Conservation (phyloP, 2,329 filamentous ascomycete genomes). For the Aspergillus floridensis region DNA sequence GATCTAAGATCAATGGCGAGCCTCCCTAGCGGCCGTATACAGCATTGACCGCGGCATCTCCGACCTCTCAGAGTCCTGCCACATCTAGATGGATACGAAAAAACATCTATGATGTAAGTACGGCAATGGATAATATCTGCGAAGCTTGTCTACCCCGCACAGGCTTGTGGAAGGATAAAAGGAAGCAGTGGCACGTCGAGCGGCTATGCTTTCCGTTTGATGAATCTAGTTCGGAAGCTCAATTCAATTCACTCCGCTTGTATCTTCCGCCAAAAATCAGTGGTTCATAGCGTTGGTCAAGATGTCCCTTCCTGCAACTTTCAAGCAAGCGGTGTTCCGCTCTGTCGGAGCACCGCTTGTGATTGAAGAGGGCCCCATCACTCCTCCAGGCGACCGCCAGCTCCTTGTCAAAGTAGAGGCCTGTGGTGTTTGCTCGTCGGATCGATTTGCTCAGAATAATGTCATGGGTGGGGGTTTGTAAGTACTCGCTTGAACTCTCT, state of each 20-base stretch:
- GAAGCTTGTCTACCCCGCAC: neutral
- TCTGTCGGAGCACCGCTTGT: conserved; percentile 52
- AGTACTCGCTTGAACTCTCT: neutral
- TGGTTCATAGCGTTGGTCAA: neutral
- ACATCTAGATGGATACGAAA: neutral
- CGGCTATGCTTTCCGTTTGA: no score
- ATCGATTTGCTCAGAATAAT: conserved; percentile 51
- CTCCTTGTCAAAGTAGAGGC: conserved; percentile 70
- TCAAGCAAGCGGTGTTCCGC: conserved; percentile 63
- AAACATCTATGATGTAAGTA: neutral
- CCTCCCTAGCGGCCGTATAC: neutral
- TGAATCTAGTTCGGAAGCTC: no score
- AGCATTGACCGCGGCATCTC: no score
- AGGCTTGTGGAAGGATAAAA: neutral
- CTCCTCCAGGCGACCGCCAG: conserved; percentile 55
- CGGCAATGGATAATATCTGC: neutral
- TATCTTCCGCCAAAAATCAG: no score
- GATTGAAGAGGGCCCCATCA: conserved; percentile 60
- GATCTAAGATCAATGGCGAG: neutral
- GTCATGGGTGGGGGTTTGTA: conserved; percentile 54
- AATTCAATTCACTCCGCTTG: no score
- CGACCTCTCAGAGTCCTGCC: neutral
- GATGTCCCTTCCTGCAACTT: conserved; percentile 59
- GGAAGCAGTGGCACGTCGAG: neutral
- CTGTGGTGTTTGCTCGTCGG: conserved; percentile 69